Base-by-base conservation (phyloP, 2,329 filamentous ascomycete species). In the Saccharata proteae region DNA sequence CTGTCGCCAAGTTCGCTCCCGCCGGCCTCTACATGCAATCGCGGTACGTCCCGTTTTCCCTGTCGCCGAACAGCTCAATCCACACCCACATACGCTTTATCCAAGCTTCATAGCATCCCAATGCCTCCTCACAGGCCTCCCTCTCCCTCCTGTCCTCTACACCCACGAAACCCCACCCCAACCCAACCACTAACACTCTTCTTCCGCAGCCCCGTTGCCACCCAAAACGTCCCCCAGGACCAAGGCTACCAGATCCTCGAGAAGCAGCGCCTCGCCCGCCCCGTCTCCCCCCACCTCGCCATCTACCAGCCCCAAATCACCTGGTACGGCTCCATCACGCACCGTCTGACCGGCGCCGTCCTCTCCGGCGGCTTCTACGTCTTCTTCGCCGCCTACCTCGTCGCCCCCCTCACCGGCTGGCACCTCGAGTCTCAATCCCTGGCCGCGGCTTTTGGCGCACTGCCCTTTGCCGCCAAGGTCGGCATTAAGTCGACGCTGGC, bases 251-350 rank as follows among this genome's bases (percentile, higher is more conserved):
- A 69, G 43, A 73, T 93, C 59, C 82, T 94, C 52, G 77, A 71
- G 48, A 65, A 74, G 51, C 86, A 94, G 67, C 86, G 86, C 48
- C 69, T 78, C 34, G 61, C 69, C 50, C 86, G 86, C 31, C 86
- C 86, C 52, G 69, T 93, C 47, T 71, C 83, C 26, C 86, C 86
- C 34, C 85, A 94, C 55, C 73, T 94, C 40, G 56, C 62, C 50
- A 86, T 92, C 71, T 94, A 94, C 75, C 71, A 74, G 57, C 72
- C 79, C 38, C 75, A 83, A 58, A 80, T 94, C 62, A 90, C 83
- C 46, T 93, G 77, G 78, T 77, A 82, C 58, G 68, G 69, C 44
- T 77, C 75, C 45, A 74, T 66, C 36, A 69, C 82, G 60, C 81
- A 85, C 65, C 84, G 86, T 49, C 74, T 93, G 62, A 88, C 83